Conservation (phyloP, 164 flowering plant species). For the Houttuynia cordata region DNA sequence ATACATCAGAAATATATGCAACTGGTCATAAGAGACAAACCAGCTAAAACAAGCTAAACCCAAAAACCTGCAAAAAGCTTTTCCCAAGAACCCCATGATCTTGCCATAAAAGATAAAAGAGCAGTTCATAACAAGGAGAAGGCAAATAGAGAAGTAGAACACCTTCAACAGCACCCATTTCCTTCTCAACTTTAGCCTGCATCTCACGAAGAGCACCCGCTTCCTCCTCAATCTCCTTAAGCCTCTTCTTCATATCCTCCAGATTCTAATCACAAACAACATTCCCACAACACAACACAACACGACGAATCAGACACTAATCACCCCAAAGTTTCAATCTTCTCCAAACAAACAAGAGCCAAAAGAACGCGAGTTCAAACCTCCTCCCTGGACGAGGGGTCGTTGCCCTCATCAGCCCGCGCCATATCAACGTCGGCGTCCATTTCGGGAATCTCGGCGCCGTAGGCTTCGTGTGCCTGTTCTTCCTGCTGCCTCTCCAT, state of each 20-base stretch:
- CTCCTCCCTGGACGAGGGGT: neutral
- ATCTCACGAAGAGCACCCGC: constrained; percentile 26
- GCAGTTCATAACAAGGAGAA: no score
- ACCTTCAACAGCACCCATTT: constrained; percentile 28
- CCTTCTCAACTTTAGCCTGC: constrained; percentile 31
- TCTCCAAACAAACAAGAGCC: neutral
- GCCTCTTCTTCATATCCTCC: constrained; percentile 29
- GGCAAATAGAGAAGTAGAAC: neutral
- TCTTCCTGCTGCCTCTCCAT: constrained; percentile 9
- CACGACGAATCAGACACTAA: neutral
- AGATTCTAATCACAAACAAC: constrained; percentile 11
- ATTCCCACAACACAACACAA: neutral
- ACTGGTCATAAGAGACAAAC: no score
- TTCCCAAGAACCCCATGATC: no score
- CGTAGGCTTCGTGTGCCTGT: constrained; percentile 18
- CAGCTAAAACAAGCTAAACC: neutral
- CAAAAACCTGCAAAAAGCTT: neutral
- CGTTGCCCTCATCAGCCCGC: neutral
- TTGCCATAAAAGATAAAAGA: no score
- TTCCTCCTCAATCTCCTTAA: constrained; percentile 31
- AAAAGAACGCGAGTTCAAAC: neutral
- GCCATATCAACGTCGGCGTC: constrained; percentile 18
- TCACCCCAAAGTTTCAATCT: neutral
- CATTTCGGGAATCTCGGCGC: constrained; percentile 23
- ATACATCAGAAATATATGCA: no score